phyloP scores from a whole-genome alignment of 2,329 filamentous ascomycete species.

The Apiospora saccharicola region DNA sequence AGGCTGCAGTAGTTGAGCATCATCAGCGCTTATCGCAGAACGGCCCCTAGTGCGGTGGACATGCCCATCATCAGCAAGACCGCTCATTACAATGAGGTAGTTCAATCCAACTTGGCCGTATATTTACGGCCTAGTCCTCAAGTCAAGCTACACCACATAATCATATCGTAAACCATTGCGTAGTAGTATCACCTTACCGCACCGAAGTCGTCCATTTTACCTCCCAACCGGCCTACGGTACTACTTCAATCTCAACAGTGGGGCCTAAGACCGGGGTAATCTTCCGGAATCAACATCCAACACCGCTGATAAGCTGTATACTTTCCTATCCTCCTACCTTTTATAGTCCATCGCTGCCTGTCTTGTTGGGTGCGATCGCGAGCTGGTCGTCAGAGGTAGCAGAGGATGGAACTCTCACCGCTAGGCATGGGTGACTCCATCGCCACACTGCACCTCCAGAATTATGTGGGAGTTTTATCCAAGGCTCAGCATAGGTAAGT shows the following conservation, averaged over 20 bases:
- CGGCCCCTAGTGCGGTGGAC: background rate
- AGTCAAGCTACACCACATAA: background rate
- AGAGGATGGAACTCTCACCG: background rate
- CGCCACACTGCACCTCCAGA: background rate
- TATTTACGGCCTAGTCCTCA: background rate
- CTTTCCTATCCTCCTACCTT: background rate
- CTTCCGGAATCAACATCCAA: slow-evolving; percentile 1
- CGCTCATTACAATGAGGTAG: background rate
- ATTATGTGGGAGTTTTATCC: background rate
- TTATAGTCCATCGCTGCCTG: background rate
- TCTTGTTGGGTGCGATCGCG: background rate
- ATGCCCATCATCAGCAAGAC: background rate
- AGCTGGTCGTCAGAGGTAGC: background rate
- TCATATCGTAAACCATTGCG: background rate
- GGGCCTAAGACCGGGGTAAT: background rate
- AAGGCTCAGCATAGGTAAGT: background rate
- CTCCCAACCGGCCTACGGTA: background rate
- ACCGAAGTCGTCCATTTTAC: background rate
- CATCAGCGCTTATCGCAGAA: background rate
- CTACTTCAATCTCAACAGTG: slow-evolving; percentile 5
- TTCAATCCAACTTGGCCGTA: background rate
- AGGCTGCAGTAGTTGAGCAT: background rate
- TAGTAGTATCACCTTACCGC: background rate
- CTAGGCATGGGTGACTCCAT: background rate
- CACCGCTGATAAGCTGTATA: background rate